Evolutionary conservation across 1,284 basidiomycete species (phyloP), one percentile per base, ranked within the genome.

Genomic region (Waitea zeae): DNA sequence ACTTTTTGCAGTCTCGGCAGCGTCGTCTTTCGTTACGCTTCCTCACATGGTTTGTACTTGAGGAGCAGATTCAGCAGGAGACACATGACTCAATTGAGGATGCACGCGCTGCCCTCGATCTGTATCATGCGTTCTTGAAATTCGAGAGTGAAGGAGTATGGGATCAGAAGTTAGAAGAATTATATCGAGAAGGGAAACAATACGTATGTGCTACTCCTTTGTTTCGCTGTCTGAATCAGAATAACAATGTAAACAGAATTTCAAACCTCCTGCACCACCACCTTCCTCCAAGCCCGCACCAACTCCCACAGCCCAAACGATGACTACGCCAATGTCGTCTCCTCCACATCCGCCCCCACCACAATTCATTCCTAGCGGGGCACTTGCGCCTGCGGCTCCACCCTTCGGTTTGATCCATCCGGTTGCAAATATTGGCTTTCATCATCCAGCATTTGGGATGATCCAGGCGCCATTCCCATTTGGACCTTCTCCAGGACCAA

Each of bases 21-120:
- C 74, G 93, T 15, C 78, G 90, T 41, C 64, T 97, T 13, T 93
- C 89, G 0, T 61, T 98, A n/a, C 72, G 87, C 3, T 98, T 97
- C 59, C 64, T 99, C 12, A 76, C 87, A 0, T 98, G 89, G 88
- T 89, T 84, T 51, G 64, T 98, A 20, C 62, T 98, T 12, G 71
- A 83, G 41, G 74, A 88, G 48, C 78, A 84, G 46, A 98, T 98
- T 39, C 95, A 98, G 54, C 80, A 71, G 4, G 84, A 88, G 12
- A 82, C 80, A 5, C 93, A 98, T 52, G 93, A 98, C 57, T 96
- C 89, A 12, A 96, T 98, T 46, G 86, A 92, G 54, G 95, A 98
- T 50, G 90, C 93, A 0, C 68, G 76, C 13, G 87, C 87, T 6
- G 90, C 93, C 0, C 58, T 97, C 33, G 67, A 78, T 41, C 60